phyloP scores from a whole-genome alignment of 2,329 filamentous ascomycete species.

The Cladosporium sphaerospermum region DNA sequence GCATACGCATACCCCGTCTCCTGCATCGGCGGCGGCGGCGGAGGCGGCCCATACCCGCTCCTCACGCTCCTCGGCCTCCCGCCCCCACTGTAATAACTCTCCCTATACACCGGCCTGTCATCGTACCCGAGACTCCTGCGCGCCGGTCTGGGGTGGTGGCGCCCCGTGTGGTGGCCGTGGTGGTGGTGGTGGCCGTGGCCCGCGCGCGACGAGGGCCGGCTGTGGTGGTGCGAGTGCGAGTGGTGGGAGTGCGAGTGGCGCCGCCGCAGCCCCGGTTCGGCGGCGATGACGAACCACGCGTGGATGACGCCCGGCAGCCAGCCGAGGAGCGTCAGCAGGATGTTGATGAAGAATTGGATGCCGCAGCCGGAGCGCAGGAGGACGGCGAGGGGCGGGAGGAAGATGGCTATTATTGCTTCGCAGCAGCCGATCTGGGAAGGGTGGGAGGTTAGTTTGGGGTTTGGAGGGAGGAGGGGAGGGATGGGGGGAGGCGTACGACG shows the following conservation, averaged over 20 bases:
- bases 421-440: conserved; percentile 11
- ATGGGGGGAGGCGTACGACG: not conserved
- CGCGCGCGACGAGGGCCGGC: not conserved
- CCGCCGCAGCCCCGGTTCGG: not conserved
- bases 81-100: conserved; percentile 1
- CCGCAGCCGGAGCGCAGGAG: conserved; percentile 85
- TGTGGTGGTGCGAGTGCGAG: not conserved
- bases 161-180: not conserved
- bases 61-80: not conserved
- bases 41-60: conserved; percentile 2
- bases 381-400: conserved; percentile 82
- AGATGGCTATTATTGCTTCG: conserved; percentile 61
- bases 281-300: conserved; percentile 58
- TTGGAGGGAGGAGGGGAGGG: not conserved
- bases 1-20: conserved; percentile 9
- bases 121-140: no score
- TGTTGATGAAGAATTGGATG: conserved; percentile 81
- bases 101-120: not conserved
- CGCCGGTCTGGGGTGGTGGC: not conserved
- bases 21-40: not conserved
- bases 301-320: conserved; percentile 63
- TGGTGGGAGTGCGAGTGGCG: not conserved
- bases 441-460: not conserved
- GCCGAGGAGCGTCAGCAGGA: conserved; percentile 71
- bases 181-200: not conserved